Base-by-base conservation (phyloP, 495 filamentous ascomycete species). In the Usnea hakonensis region DNA sequence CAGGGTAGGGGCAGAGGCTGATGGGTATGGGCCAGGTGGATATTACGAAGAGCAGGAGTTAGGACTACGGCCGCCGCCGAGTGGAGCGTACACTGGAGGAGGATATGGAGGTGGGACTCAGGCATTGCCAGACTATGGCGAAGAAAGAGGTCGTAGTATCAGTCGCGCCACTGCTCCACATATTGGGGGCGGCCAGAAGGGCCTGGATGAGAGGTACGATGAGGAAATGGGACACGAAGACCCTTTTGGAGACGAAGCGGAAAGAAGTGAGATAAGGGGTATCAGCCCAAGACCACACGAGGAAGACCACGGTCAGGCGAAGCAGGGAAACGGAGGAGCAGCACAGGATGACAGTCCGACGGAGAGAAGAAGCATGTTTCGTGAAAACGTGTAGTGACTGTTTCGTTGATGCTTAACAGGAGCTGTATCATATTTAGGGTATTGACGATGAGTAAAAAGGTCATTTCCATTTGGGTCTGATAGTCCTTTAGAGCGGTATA, bases 21-120 rank as follows among this genome's bases (percentile, higher is more conserved):
- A 83, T 67, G 73, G 65, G 2, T 82, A 83, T 68, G 80, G 76
- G 9, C 72, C 73, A 0, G 74, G 76, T 17, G 76, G 69, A 35
- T 83, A 85, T 66, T 83, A 86, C 62, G 77, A 89, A 64, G 87
- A 88, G 74, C 80, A 85, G 66, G 87, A 89, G 71, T 69, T 79
- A 21, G 78, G 78, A 3, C 60, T 77, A 65, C 75, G 73, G 48
- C 72, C 73, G 21, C 68, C 48, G 14, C 63, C 55, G 30, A 58
- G 60, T 19, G 64, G 62, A 19, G 65, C 65, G 4, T 73, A 73
- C 61, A 65, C 56, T 11, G 65, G 70, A 44, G 69, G 70, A 5
- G 68, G 71, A 50, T 77, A 72, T 53, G 70, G 72, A 11, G 64
- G 62, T 2, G 57, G 67, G 48, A 58, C 64, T n/a, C 23, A 60